Evolutionary conservation across 768 basidiomycete species (phyloP).

Genomic region (Cystobasidium onofrii): DNA sequence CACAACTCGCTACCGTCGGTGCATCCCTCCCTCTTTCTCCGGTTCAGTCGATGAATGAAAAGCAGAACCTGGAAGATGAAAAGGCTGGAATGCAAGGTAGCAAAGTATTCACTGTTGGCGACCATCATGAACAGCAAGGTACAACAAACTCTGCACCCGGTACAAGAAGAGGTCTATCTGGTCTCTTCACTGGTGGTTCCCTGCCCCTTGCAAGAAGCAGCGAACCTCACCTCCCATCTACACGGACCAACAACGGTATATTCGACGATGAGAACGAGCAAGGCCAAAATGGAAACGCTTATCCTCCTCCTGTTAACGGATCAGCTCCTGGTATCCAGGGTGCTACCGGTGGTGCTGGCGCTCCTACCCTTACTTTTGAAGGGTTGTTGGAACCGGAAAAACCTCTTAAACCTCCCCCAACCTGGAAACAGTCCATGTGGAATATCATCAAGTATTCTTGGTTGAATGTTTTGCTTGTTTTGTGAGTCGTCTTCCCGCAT

Average conservation of each 20-base stretch:
- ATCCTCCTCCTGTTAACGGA: neutral
- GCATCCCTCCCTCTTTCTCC: neutral
- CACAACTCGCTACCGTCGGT: neutral
- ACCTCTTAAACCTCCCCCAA: conserved; percentile 24
- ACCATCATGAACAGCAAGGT: neutral
- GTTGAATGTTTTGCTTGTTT: conserved; percentile 34
- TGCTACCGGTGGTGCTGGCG: neutral
- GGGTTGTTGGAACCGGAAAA: conserved; percentile 25
- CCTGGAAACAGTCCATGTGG: neutral
- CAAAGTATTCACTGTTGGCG: conserved; percentile 2
- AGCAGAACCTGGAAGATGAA: neutral
- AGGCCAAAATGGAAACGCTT: neutral
- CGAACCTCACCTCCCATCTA: neutral
- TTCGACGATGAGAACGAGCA: neutral
- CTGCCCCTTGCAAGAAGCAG: neutral
- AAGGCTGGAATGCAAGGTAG: neutral
- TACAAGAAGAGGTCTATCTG: neutral
- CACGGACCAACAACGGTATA: neutral
- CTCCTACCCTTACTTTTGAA: neutral
- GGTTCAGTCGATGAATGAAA: neutral
- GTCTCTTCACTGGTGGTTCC: neutral
- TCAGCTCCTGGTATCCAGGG: neutral
- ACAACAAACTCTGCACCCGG: neutral
- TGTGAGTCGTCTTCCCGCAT: conserved; percentile 6
- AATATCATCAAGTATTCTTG: conserved; percentile 29